Base-by-base conservation (phyloP, 805 yeast genomes). In the Pichia cephalocereana region DNA sequence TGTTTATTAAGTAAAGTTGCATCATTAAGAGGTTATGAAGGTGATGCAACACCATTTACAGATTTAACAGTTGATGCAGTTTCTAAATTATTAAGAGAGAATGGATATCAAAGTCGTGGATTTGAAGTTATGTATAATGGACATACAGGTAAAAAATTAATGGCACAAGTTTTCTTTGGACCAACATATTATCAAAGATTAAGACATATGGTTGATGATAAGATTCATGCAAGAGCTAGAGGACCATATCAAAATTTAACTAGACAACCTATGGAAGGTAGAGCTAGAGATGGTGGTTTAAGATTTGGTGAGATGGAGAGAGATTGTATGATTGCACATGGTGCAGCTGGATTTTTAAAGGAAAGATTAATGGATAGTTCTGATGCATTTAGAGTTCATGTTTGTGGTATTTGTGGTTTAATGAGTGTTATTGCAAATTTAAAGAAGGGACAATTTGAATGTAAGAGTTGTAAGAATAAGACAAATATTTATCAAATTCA, bases 231-330 rank as follows among this genome's bases (percentile, higher is more conserved):
- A 18, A 84, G 99, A 74, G 98, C 99, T 7, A 83, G 98, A 75
- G 99, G 99, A 47, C 98, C 99, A 15, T 95, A 91, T 52, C 98
- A 91, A 75, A 95, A 91, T 50, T 75, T 91, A 67, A 91, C 99
- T 4, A 85, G 98, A 72, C 99, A 91, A 70, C 99, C 99, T 6
- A 96, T 90, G 54, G 98, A 91, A 70, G 99, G 99, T 81, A 83
- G 99, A 70, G 89, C 97, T 17, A 82, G 99, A 72, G 98, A 93
- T 70, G 99, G 99, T 80, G 99, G 99, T 59, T 75, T 91, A 67
- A 87, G 99, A 70, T 90, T 91, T 79, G 99, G 99, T 63, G 99
- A 91, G 70, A 93, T 93, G 99, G 99, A 93, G 72, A 87, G 99
- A 75, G 99, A 93, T 77, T 93, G 99, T 84, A 91, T 93, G 97